Evolutionary conservation across 768 basidiomycete genomes (phyloP).

Genomic region (Ramaria sp.): DNA sequence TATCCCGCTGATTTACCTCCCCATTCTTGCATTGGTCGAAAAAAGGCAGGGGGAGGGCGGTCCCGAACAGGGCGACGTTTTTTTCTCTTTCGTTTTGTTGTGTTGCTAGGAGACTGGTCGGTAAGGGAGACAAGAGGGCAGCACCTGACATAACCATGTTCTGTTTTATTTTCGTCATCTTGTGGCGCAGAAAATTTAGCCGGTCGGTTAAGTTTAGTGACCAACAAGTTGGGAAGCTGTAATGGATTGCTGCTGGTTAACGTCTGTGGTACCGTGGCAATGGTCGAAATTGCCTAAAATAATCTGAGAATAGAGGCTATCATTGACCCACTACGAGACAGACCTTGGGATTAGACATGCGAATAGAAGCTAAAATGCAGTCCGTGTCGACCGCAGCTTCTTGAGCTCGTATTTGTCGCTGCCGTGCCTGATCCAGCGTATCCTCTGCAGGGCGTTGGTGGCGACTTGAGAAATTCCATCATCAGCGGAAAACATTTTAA

Average conservation of each 20-base stretch:
- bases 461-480: neutral
- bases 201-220: neutral
- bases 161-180: neutral
- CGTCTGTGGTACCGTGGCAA: neutral
- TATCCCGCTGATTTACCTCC: slow-evolving; percentile 21
- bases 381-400: slow-evolving; percentile 20
- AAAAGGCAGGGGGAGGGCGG: slow-evolving; percentile 17
- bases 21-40: slow-evolving; percentile 18
- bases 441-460: slow-evolving; percentile 18
- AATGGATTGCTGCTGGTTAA: neutral
- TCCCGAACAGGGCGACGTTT: neutral
- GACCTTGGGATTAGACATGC: neutral
- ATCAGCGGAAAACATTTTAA: neutral
- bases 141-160: neutral
- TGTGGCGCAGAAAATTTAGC: neutral
- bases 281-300: neutral
- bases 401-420: slow-evolving; percentile 17
- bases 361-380: slow-evolving; percentile 11
- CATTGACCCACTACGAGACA: neutral
- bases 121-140: neutral
- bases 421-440: slow-evolving; percentile 17
- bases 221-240: neutral
- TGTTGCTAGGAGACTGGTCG: neutral
- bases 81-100: neutral
- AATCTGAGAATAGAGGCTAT: neutral